Evolutionary conservation across 2,329 filamentous ascomycete genomes (phyloP).

Genomic region (Aureobasidium sp.): DNA sequence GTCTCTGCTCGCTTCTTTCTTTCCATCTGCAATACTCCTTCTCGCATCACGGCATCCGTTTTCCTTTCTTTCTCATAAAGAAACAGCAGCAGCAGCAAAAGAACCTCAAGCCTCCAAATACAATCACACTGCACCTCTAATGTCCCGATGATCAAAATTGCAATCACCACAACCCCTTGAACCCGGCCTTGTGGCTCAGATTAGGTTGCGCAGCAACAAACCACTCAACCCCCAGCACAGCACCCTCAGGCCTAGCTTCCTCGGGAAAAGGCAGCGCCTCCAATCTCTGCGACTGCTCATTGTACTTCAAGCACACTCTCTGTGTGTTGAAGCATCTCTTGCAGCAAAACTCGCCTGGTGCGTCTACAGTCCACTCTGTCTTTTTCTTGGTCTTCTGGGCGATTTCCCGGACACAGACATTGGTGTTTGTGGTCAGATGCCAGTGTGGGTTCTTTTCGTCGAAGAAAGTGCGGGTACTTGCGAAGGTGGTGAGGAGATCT

Average conservation of each 20-base stretch:
- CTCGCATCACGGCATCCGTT: too few relatives aligned
- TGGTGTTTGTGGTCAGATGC: not conserved
- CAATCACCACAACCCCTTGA: not conserved
- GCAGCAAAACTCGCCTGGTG: not conserved
- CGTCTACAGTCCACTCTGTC: not conserved
- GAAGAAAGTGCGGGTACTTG: not conserved
- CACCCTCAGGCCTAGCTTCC: not conserved
- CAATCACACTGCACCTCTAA: not conserved
- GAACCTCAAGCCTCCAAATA: not conserved
- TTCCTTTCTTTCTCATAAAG: not conserved
- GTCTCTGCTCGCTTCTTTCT: not conserved
- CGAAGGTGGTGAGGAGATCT: not conserved
- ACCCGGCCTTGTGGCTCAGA: not conserved
- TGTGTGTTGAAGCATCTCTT: not conserved
- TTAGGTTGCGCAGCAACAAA: not conserved
- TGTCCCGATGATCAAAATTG: rapidly evolving
- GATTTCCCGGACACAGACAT: not conserved
- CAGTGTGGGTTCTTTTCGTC: not conserved
- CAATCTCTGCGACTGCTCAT: not conserved
- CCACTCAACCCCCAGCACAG: not conserved
- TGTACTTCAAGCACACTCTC: not conserved
- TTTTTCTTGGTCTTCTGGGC: not conserved
- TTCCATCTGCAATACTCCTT: not conserved
- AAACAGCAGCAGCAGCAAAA: not conserved
- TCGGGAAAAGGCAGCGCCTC: not conserved